Evolutionary conservation across 768 basidiomycete genomes (phyloP).

Genomic region (Guyanaporus albipodus): DNA sequence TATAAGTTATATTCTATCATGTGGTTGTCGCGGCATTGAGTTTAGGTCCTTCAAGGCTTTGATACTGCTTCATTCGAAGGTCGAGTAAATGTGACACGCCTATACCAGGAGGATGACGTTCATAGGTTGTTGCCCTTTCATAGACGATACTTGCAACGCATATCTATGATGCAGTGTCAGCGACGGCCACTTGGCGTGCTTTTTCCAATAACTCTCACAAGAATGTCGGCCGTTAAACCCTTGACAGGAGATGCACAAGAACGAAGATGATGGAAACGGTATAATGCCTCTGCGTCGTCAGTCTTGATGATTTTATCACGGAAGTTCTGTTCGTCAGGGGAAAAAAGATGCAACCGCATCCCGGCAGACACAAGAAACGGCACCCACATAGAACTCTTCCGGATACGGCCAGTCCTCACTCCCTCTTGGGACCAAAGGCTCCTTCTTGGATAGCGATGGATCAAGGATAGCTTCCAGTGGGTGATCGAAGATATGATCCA

Average conservation of each 20-base stretch:
- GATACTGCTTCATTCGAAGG: conserved; percentile 26
- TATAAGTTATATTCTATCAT: conserved; percentile 1
- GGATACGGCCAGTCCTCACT: conserved; percentile 79
- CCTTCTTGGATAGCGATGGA: conserved; percentile 42
- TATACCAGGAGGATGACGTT: conserved; percentile 57
- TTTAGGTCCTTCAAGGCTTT: conserved; percentile 4
- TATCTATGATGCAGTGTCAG: conserved; percentile 26
- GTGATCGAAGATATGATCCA: conserved; percentile 76
- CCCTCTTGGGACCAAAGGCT: conserved; percentile 49
- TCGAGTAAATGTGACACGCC: conserved; percentile 26
- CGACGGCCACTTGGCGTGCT: not conserved
- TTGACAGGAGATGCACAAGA: conserved; percentile 76
- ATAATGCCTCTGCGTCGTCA: conserved; percentile 49
- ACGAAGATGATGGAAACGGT: conserved; percentile 84
- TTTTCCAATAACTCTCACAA: conserved; percentile 44
- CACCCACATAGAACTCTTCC: conserved; percentile 65
- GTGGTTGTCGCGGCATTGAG: not conserved
- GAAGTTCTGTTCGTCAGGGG: conserved; percentile 46
- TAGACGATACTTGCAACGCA: conserved; percentile 62
- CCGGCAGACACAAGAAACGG: not conserved
- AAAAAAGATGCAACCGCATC: not conserved
- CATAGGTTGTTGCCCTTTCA: conserved; percentile 44
- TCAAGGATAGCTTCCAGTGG: conserved; percentile 72
- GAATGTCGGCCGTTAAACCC: conserved; percentile 78
- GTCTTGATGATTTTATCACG: conserved; percentile 43